Evolutionary conservation across 73 alveolate species (phyloP).

Genomic region (Paramecium sexaurelia): DNA sequence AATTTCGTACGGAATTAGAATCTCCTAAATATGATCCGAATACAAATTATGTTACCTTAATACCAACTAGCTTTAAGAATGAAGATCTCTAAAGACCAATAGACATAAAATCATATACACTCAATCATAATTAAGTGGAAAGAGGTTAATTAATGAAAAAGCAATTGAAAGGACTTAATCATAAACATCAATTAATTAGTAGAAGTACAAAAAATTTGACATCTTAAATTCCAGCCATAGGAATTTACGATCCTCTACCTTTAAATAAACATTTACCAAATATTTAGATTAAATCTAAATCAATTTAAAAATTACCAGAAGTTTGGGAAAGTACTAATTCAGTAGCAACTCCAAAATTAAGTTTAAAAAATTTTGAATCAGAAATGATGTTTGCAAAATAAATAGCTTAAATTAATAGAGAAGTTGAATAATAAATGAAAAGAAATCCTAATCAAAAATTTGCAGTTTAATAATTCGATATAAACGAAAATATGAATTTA

Average conservation of each 20-base stretch:
- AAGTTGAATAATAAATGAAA: neutral
- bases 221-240: neutral
- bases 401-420: neutral
- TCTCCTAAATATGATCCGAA: neutral
- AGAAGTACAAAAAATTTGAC: neutral
- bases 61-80: neutral
- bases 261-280: neutral
- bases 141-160: neutral
- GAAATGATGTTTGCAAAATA: neutral
- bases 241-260: neutral
- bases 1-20: too few relatives aligned
- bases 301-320: neutral
- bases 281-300: neutral
- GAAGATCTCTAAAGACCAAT: neutral
- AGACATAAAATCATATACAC: neutral
- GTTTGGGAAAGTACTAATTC: too few relatives aligned
- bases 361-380: neutral
- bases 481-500: neutral
- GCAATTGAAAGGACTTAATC: neutral
- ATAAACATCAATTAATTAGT: neutral
- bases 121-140: neutral
- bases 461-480: neutral
- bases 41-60: neutral
- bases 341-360: neutral
- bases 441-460: neutral